phyloP scores from a whole-genome alignment of 306 rosid genomes.

The Begonia peltatifolia region DNA sequence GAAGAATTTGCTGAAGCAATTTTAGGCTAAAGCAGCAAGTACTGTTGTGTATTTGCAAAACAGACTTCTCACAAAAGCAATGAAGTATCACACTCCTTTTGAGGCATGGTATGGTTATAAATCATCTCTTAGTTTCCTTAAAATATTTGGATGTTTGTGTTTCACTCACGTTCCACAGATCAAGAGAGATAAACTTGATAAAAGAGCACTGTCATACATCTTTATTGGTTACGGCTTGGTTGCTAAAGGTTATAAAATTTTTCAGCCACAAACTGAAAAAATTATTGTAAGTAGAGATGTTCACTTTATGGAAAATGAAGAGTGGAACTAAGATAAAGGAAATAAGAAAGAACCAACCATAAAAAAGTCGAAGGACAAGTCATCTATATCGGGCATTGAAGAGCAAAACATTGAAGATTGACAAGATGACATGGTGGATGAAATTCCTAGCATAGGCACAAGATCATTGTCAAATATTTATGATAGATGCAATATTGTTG shows the following conservation, averaged over 20 bases:
- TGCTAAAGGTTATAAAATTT: conserved; percentile 2
- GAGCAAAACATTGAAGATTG: no score
- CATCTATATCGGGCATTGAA: no score
- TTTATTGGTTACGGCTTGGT: background rate
- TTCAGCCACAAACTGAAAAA: no score
- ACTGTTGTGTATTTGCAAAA: background rate
- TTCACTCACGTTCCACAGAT: background rate
- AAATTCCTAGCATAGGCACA: no score
- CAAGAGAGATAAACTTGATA: background rate
- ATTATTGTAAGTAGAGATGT: no score
- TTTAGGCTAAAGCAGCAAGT: conserved; percentile 2
- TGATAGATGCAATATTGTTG: no score
- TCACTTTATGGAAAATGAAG: no score
- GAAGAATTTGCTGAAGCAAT: background rate
- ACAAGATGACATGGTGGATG: no score
- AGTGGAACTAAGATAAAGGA: no score
- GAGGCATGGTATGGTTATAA: background rate
- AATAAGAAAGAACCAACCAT: no score
- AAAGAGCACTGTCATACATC: background rate
- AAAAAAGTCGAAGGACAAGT: no score
- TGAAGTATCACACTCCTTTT: background rate
- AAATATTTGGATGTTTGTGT: background rate
- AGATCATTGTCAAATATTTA: no score
- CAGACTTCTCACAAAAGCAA: background rate
- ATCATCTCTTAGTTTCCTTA: background rate